A percentile compares a stretch with the other conserved stretches of the same genome.
Evolutionary conservation across 2,329 filamentous ascomycete species (phyloP).

Genomic region (Trichophyton mentagrophytes): DNA sequence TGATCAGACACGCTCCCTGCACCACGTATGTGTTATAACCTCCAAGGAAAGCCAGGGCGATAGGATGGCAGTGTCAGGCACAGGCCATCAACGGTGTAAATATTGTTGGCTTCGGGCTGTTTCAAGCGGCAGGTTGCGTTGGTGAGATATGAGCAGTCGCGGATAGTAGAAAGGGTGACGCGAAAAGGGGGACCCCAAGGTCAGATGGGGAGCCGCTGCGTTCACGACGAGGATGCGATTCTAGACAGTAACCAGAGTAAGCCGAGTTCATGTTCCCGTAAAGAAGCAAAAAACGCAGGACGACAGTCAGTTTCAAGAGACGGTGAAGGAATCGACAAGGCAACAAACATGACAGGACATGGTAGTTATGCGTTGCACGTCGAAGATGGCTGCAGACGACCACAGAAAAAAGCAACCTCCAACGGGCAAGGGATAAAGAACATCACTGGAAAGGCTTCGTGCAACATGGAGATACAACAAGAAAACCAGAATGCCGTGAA

Average conservation of each 20-base stretch:
- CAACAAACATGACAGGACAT: slow-evolving; percentile 3
- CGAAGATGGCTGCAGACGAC: background rate
- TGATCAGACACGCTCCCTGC: background rate
- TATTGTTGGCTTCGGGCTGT: background rate
- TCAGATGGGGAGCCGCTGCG: background rate
- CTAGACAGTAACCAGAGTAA: background rate
- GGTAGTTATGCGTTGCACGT: background rate
- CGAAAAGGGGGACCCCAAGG: background rate
- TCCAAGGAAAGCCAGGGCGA: background rate
- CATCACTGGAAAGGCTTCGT: slow-evolving; percentile 3
- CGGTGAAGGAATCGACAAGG: slow-evolving; percentile 1
- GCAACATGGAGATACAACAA: background rate
- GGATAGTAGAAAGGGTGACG: background rate
- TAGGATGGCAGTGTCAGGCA: background rate
- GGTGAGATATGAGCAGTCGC: slow-evolving; percentile 3
- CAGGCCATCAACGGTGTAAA: background rate
- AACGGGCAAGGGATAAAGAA: slow-evolving; percentile 3
- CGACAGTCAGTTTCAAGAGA: background rate
- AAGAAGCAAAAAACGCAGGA: background rate
- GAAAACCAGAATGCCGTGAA: background rate
- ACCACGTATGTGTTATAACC: background rate
- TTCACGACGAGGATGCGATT: background rate
- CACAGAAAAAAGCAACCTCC: slow-evolving; percentile 2
- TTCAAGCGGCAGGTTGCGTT: background rate
- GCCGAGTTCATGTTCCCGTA: background rate